Evolutionary conservation across 768 basidiomycete genomes (phyloP), one percentile per base, ranked within the genome.

Genomic region (Suillus cothurnatus): DNA sequence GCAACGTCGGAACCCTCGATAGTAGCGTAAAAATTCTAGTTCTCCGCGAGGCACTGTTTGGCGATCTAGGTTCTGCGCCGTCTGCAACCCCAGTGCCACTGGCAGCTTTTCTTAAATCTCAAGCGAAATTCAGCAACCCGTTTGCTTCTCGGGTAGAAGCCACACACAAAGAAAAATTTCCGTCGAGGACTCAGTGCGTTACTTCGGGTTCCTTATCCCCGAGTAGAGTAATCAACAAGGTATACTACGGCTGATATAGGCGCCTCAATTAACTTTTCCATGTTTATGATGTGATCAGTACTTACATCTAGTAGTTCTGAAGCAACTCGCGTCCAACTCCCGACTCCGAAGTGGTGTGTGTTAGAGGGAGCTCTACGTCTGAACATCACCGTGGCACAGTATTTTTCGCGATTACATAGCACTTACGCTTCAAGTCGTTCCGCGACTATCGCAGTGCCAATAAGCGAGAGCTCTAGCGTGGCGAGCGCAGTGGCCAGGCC

Each of bases 31-130:
- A n/a, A 28, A 58, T 11, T 39, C 17, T 19, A 17, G 23, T 58
- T 58, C 57, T 39, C 23, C 23, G 57, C 23, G 57, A 58, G 57
- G 57, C 23, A 55, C 38, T 19, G 26, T 58, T 34, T n/a, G 53
- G 11, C 21, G 2, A 32, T 32, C 31, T 55, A 21, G 12, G 31
- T 55, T 55, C 53, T 55, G 53, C 32, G 6, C 31, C 31, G 19
- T 32, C 31, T 55, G 36, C 38, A 38, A 58, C n/a, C 38, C 28
- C 26, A 39, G 23, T 58, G 17, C 38, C 26, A 6, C n/a, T n/a
- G n/a, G n/a, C n/a, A 38, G 38, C 19, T 3, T 58, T 26, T 39
- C 17, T 58, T 11, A 11, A 12, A 39, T 28, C 23, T 38, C 36
- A 6, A 38, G 56, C 38, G 38, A 39, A 58, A 19, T 28, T 39